Evolutionary conservation across 1,284 basidiomycete species (phyloP).

Genomic region (Austropuccinia psidii): DNA sequence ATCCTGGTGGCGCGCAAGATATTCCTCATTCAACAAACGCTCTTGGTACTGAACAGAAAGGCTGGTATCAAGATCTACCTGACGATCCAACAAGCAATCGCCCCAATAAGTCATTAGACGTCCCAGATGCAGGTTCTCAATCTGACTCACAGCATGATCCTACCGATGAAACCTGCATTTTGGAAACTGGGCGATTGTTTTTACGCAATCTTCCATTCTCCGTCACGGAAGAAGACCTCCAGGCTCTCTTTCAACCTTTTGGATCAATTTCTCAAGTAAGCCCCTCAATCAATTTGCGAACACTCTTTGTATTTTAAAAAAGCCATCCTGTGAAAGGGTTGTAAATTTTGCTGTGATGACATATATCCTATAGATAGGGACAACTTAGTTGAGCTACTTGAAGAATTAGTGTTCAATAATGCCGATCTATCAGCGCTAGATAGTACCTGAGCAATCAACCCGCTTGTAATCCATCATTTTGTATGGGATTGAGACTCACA

Average conservation of each 20-base stretch:
- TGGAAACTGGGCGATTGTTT: constrained; percentile 73
- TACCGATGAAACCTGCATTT: constrained; percentile 54
- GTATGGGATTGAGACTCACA: too few relatives aligned
- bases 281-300: background rate
- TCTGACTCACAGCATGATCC: constrained; percentile 43
- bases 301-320: background rate
- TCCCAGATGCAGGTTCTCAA: constrained; percentile 46
- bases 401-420: constrained; percentile 31
- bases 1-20: background rate
- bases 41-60: constrained; percentile 37
- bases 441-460: constrained; percentile 24
- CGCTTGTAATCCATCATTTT: constrained; percentile 20
- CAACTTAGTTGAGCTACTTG: constrained; percentile 37
- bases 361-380: constrained; percentile 49
- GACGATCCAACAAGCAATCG: constrained; percentile 41
- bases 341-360: constrained; percentile 13
- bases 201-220: constrained; percentile 83
- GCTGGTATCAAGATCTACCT: constrained; percentile 43
- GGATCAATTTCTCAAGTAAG: constrained; percentile 58
- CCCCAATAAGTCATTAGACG: constrained; percentile 49
- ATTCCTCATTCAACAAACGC: background rate
- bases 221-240: constrained; percentile 66
- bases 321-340: background rate
- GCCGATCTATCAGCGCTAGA: constrained; percentile 53
- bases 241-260: constrained; percentile 61